Evolutionary conservation across 2,329 filamentous ascomycete genomes (phyloP).

Genomic region (Microsporum audouinii): DNA sequence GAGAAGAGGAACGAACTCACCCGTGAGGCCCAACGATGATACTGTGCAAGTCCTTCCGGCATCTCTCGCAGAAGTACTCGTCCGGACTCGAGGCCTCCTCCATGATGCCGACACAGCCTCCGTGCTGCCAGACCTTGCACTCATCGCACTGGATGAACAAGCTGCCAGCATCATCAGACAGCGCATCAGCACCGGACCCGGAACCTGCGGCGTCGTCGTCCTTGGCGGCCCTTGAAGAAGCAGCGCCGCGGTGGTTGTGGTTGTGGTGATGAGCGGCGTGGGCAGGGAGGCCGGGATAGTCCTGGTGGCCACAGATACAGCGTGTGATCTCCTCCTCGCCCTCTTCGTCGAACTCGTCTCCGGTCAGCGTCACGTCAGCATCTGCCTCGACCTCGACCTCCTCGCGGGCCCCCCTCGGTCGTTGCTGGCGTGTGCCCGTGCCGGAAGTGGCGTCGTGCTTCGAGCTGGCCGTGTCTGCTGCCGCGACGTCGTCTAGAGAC

Average conservation of each 20-base stretch:
- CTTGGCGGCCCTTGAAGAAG: constrained; percentile 39
- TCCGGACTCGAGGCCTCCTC: constrained; percentile 87
- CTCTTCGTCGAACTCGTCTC: constrained; percentile 39
- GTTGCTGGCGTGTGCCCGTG: constrained; percentile 51
- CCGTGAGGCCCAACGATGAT: constrained; percentile 70
- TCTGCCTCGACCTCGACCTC: constrained; percentile 43
- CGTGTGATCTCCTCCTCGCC: constrained; percentile 90
- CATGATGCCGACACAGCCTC: constrained; percentile 92
- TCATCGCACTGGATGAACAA: constrained; percentile 97
- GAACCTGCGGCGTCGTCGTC: constrained; percentile 30
- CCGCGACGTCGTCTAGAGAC: constrained; percentile 41
- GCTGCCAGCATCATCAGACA: constrained; percentile 77
- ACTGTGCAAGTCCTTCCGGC: constrained; percentile 80
- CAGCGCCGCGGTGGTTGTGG: constrained; percentile 46
- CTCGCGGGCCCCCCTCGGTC: constrained; percentile 57
- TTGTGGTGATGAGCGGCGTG: constrained; percentile 35
- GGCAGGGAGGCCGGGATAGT: constrained; percentile 71
- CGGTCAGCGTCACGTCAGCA: constrained; percentile 39
- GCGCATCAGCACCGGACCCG: constrained; percentile 41
- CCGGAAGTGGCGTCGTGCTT: constrained; percentile 47
- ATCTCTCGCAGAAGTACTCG: constrained; percentile 96
- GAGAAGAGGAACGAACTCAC: constrained; percentile 45
- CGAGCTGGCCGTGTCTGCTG: constrained; percentile 38
- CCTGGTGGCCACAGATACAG: constrained; percentile 87
- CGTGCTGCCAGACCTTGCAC: constrained; percentile 98